phyloP scores from a whole-genome alignment of 805 yeast species.

The Yarrowia sp. region DNA sequence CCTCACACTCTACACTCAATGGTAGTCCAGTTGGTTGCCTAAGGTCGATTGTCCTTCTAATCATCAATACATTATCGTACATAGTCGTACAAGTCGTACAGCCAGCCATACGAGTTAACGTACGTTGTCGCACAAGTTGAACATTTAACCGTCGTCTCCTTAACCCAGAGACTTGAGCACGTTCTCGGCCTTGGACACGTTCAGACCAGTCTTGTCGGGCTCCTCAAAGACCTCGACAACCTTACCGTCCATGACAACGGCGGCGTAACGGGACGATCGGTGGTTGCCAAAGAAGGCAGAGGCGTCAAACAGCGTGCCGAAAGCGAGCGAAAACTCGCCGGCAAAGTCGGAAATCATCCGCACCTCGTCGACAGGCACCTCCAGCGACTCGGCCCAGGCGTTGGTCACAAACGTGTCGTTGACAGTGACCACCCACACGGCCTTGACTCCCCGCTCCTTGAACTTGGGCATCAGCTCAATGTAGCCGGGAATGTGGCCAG shows the following conservation, averaged over 20 bases:
- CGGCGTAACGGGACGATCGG: conserved; percentile 73
- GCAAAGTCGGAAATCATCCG: conserved; percentile 75
- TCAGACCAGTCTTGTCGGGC: conserved; percentile 74
- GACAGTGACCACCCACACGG: conserved; percentile 67
- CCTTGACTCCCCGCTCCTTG: conserved; percentile 59
- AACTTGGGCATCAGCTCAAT: conserved; percentile 50
- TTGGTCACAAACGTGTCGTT: conserved; percentile 83
- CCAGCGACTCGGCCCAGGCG: conserved; percentile 62
- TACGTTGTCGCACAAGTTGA: no score
- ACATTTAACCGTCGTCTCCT: no score
- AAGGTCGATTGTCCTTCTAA: no score
- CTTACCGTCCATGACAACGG: conserved; percentile 69
- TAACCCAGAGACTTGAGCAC: conserved; percentile 33
- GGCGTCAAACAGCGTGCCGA: conserved; percentile 74
- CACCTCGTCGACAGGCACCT: conserved; percentile 36
- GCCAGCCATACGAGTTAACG: no score
- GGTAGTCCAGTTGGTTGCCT: no score
- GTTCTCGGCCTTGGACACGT: conserved; percentile 36
- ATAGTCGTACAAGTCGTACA: no score
- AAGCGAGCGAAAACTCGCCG: conserved; percentile 63
- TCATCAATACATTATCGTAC: no score
- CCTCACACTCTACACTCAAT: no score
- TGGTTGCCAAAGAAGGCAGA: conserved; percentile 68
- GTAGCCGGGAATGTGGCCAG: conserved; percentile 72
- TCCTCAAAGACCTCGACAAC: conserved; percentile 67